phyloP scores from a whole-genome alignment of 176 grass and related monocot species.

The Areca catechu region DNA sequence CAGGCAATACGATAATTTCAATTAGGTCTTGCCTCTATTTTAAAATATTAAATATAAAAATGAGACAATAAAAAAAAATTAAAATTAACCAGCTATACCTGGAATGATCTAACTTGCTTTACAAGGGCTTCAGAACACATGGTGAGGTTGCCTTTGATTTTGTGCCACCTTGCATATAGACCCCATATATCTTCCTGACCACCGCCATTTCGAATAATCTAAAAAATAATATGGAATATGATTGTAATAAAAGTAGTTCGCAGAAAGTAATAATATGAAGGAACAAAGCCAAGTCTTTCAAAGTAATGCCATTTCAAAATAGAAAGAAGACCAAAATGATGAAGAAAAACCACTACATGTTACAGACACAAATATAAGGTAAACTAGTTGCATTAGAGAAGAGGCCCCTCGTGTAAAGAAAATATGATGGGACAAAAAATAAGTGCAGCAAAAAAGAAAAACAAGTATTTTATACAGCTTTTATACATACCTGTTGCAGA shows the following conservation, averaged over 20 bases:
- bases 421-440: slow-evolving; percentile 8
- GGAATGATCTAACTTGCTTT: slow-evolving; percentile 85
- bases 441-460: slow-evolving; percentile 5
- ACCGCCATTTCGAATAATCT: slow-evolving; percentile 50
- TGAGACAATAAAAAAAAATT: background rate
- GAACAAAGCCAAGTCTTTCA: no score
- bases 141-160: slow-evolving; percentile 62
- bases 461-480: slow-evolving; percentile 9
- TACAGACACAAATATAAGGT: no score
- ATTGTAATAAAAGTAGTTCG: no score
- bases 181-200: slow-evolving; percentile 70
- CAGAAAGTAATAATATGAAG: no score
- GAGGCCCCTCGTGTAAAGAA: background rate
- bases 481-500: slow-evolving; percentile 55
- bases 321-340: no score
- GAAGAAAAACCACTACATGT: no score
- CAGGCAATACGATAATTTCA: no score
- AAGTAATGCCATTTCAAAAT: no score
- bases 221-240: background rate
- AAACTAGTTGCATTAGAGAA: no score
- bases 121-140: slow-evolving; percentile 71
- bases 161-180: slow-evolving; percentile 78
- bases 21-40: no score
- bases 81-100: slow-evolving; percentile 35
- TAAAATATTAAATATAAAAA: background rate